Evolutionary conservation across 2,329 filamentous ascomycete species (phyloP).

Genomic region (Helotiales sp.): DNA sequence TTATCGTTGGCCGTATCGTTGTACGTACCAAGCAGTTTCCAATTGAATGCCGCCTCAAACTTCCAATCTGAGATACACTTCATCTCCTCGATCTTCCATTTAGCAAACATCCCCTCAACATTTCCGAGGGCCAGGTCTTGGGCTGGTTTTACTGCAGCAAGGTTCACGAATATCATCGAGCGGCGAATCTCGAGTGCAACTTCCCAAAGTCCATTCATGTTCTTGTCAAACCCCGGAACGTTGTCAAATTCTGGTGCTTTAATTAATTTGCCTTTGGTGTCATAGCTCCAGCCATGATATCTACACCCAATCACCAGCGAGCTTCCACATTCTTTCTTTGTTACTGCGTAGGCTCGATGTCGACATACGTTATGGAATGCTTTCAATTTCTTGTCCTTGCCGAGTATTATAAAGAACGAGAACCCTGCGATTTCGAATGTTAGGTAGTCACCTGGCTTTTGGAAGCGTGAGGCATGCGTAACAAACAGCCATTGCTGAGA

Average conservation of each 20-base stretch:
- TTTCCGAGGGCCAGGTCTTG: conserved; percentile 1
- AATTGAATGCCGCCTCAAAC: conserved; percentile 28
- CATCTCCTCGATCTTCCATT: conserved; percentile 16
- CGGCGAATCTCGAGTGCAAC: conserved; percentile 19
- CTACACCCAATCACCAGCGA: conserved; percentile 31
- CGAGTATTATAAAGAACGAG: conserved; percentile 31
- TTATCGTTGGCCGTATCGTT: not conserved
- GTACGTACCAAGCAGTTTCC: conserved; percentile 30
- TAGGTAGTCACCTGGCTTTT: conserved; percentile 33
- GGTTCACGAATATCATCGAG: conserved; percentile 30
- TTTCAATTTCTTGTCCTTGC: conserved; percentile 29
- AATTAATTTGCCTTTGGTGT: conserved; percentile 29
- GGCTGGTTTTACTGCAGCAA: conserved; percentile 15
- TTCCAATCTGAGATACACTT: conserved; percentile 27
- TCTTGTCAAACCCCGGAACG: conserved; percentile 30
- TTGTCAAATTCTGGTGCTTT: conserved; percentile 35
- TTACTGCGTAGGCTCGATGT: conserved; percentile 32
- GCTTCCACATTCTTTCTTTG: conserved; percentile 31
- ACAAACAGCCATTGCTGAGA: conserved; percentile 30
- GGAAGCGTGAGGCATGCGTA: conserved; percentile 27
- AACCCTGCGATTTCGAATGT: conserved; percentile 31
- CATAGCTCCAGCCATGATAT: conserved; percentile 35
- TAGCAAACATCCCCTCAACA: conserved; percentile 1
- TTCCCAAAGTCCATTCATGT: conserved; percentile 30
- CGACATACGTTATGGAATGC: conserved; percentile 34